Evolutionary conservation across 2,329 filamentous ascomycete genomes (phyloP), one percentile per base, ranked within the genome.

Genomic region (Pseudogymnoascus sp.): DNA sequence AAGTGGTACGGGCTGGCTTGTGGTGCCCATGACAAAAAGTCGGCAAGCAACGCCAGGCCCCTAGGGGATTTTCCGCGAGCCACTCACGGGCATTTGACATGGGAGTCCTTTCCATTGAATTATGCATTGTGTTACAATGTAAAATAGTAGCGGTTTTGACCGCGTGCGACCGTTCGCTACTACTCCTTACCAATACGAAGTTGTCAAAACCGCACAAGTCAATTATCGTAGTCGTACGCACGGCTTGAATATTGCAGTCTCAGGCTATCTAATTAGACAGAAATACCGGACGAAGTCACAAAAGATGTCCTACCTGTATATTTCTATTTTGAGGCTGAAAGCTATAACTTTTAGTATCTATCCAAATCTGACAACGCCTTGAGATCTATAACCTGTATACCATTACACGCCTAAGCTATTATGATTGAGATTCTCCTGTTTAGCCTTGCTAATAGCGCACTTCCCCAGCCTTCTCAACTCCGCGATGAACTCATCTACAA

Each of bases 391-490:
- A 23, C 39, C 21, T 45, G 6, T 23, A 45, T 45, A 26, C 13
- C 6, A 45, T 45, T 45, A 45, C 21, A 45, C 39, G 10, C 39
- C 39, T 9, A 45, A 38, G 15, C 3, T 45, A 15, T 26, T 45
- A 41, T 41, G 19, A 45, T 45, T 15, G 7, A 26, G 21, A 45
- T 15, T 45, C 39, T 45, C 39, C 39, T 45, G 19, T n/a, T 45
- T 45, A 15, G 39, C 39, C 9, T 45, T 45, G 21, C 39, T 26
- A 45, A 3, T 45, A 45, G 77, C 77, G 61, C 73, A 74, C 2
- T 71, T 71, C 0, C 72, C 74, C 2, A 80, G 68, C 9, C 74
- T 66, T n/a, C 72, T 71, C 6, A 80, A 62, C 62, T 80, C 77
- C 0, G 66, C 67, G 1, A 77, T 72, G 37, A 79, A 79, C 1